Evolutionary conservation across 1,139 yeast species (phyloP), one percentile per base, ranked within the genome.

Genomic region (Zygoascus sp.): DNA sequence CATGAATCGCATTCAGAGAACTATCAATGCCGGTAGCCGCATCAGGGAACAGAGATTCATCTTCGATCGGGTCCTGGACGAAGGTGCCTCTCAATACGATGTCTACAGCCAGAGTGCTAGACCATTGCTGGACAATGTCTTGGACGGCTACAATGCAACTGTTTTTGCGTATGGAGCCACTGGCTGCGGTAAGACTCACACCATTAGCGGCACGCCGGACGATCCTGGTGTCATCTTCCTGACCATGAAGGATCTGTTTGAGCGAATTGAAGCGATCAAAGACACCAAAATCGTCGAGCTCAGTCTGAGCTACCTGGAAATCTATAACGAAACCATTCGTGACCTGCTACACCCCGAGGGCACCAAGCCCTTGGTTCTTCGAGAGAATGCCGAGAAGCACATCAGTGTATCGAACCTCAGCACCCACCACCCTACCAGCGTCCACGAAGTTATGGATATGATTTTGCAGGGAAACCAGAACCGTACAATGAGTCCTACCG

Each of bases 121-220:
- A 45, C 92, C 95, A 0, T 68, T 88, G 40, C 68, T 90, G 7
- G 89, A 82, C 52, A 77, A 83, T 38, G 81, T 88, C 0, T 64
- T 90, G 40, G 95, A 85, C 54, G 97, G 97, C 0, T 87, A 72
- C 64, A 88, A 90, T 64, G 83, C 95, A 5, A 89, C 97, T 0
- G 89, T 90, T 0, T 92, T 92, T 69, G 97, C 98, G 1, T 92
- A 92, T 62, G 98, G 98, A 1, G 96, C 96, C 22, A 89, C 98
- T 0, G 98, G 98, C 0, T 92, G 97, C 64, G 98, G 98, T n/a
- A 90, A 90, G 62, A 89, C 97, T 0, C 89, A 84, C 62, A 90
- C 97, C 0, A 86, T 90, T 36, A 77, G 83, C 64, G 96, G 97
- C 0, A 77, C 81, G 0, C 74, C 81, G 0, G 75, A 75, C 1